Base-by-base conservation (phyloP, 2,329 filamentous ascomycete species). In the Pestalotiopsis sp. region DNA sequence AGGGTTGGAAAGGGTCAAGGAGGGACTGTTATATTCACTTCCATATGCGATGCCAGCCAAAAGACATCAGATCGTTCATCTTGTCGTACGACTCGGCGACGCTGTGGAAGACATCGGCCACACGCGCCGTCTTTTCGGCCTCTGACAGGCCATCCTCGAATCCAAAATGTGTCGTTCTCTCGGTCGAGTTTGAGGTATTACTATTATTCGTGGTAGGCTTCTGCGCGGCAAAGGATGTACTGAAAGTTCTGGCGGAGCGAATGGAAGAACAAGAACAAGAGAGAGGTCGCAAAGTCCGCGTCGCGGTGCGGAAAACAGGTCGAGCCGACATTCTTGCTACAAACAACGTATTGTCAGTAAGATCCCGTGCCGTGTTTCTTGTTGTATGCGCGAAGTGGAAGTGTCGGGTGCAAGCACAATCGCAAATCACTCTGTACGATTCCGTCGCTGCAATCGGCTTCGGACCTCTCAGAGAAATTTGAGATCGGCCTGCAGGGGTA, bases 41-140 rank as follows among this genome's bases (percentile, higher is more conserved):
- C 96, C 96, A 99, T 48, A 99, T 84, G 57, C 96, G 92, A 80
- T 99, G 96, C 82, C 97, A 94, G 66, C 96, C 96, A 61, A 99
- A 88, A 7, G 96, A 98, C 96, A 99, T 99, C 73, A 98, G 87
- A 80, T 99, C 96, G 83, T 99, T 99, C 96, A 99, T 99, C 70
- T 91, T 92, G 81, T 99, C 96, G 82, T 99, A 99, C 20, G 92
- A 94, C 70, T 93, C 90, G 73, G 96, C 96, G 55, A 99, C 96
- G 72, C 92, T 98, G 80, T 93, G 95, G 83, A 99, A 99, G 68
- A 99, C 96, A 56, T 88, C 89, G 69, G 92, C 92, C 55, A 98
- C 94, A 85, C 83, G 79, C 72, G 85, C 75, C 58, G 82, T 83
- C 81, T 98, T 98, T 79, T 96, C 85, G 10, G 89, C 85, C 78